These are phyloP conservation scores for Angomonas ambiguus DNA, from an alignment of 208 protist genomes.

Conservation along the genomic window DNA sequence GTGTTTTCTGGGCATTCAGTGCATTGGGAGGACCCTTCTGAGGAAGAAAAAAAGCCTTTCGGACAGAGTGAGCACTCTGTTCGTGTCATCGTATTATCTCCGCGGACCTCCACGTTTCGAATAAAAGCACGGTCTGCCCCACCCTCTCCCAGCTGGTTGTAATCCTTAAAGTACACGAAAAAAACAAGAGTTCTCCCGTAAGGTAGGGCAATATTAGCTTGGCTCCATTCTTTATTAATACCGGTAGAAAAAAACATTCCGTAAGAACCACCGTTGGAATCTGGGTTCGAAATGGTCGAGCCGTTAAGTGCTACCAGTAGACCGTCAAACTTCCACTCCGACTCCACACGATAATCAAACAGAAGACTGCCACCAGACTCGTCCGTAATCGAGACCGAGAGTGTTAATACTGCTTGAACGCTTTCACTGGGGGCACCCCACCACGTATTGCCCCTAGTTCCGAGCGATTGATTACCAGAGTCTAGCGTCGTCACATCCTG, in stretches of 20 bases:
- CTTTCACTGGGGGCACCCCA: slow-evolving; percentile 5
- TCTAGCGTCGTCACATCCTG: not conserved
- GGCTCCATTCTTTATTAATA: not conserved
- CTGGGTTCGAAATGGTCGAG: not conserved
- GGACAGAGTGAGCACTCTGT: not conserved
- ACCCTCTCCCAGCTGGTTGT: not conserved
- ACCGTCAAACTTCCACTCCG: slow-evolving; percentile 3
- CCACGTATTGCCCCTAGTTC: not conserved
- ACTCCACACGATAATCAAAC: slow-evolving; percentile 11
- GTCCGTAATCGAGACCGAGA: not conserved
- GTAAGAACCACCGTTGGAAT: not conserved
- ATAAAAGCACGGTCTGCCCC: not conserved
- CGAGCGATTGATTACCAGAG: slow-evolving; percentile 4
- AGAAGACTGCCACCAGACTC: not conserved
- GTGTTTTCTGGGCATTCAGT: not conserved
- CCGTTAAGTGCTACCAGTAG: not conserved
- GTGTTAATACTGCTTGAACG: not conserved
- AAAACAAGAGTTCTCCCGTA: not conserved
- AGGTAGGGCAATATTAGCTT: not conserved
- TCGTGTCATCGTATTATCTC: not conserved
- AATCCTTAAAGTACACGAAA: slow-evolving; percentile 2
- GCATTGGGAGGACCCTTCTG: not conserved
- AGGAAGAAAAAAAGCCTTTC: not conserved
- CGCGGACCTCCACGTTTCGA: not conserved
- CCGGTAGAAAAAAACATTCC: not conserved